A percentile compares a stretch with the other conserved stretches of the same genome.
Conservation (phyloP, 176 grass and related monocot genomes). For the Lolium perenne region DNA sequence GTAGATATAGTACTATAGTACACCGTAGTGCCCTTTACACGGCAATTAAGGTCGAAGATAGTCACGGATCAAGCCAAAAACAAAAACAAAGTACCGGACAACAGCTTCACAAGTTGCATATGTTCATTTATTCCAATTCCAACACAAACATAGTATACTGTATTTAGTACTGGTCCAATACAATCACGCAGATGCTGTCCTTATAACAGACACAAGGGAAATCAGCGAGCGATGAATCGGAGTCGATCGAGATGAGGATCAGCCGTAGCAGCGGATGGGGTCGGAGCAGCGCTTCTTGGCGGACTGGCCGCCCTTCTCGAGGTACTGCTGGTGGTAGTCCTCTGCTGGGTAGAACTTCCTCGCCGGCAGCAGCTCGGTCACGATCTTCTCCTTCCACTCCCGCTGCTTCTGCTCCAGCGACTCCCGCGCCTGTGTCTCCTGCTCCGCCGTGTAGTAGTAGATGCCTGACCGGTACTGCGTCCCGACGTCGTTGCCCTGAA, state of each 20-base stretch:
- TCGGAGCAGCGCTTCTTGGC: constrained; percentile 77
- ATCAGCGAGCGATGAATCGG: neutral
- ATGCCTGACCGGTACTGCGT: constrained; percentile 97
- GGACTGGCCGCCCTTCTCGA: constrained; percentile 91
- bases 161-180: neutral
- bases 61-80: neutral
- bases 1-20: too few relatives aligned
- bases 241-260: constrained; percentile 8
- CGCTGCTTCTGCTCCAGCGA: constrained; percentile 68
- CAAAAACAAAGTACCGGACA: neutral
- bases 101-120: neutral
- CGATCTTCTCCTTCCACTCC: constrained; percentile 61
- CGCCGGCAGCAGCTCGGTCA: constrained; percentile 85
- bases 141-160: neutral
- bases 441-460: constrained; percentile 90
- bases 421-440: constrained; percentile 59
- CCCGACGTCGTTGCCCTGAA: constrained; percentile 79
- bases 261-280: constrained; percentile 92
- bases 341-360: constrained; percentile 76
- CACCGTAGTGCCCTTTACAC: too few relatives aligned
- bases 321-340: constrained; percentile 89
- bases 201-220: too few relatives aligned
- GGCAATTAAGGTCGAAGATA: too few relatives aligned
- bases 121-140: neutral
- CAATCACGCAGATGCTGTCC: neutral